Base-by-base conservation (phyloP, 2,329 filamentous ascomycete species). In the Aspergillus pseudoglaucus region DNA sequence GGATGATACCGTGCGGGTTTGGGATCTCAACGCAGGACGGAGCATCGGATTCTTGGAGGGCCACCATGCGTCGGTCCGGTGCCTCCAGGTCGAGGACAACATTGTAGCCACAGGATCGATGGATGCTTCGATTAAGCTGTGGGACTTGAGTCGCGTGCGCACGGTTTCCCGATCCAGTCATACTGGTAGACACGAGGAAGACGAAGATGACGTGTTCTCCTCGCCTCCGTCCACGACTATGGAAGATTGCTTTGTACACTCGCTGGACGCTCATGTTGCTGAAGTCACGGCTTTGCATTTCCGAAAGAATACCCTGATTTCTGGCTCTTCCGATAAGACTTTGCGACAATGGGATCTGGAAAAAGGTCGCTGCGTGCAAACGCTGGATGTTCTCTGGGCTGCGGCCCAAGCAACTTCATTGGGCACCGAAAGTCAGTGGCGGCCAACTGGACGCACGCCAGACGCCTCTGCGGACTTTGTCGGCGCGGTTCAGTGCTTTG, bases 291-390 rank as follows among this genome's bases (percentile, higher is more conserved):
- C 93, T 6, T 77, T 98, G 20, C 85, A 97, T 70, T 95, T 98
- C 72, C 81, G 84, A 50, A 88, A 88, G 47, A 85, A 95, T 57
- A 90, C 88, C 0, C 79, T 98, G 14, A 90, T 98, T 27, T 98
- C 93, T 2, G 93, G 93, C 10, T 97, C 91, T 6, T 87, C 93
- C 0, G 93, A 98, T 73, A 98, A 98, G 77, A 98, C 93, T 1
- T 76, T 98, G 47, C 84, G 93, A 40, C 93, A 98, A 67, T 98
- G 93, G 93, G 93, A 98, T 74, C 78, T 98, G 44, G 88, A 91
- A 60, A 96, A 90, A 66, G 93, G 93, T n/a, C 86, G 93, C 43
- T 97, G 93, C 67, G 88, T 98, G 46, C 93, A 98, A 70, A 98
- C 93, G 2, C 76, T 98, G 43, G 93, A 98, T 69, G 91, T 98